Evolutionary conservation across 2,329 filamentous ascomycete genomes (phyloP).

Genomic region (Beauveria asiatica): DNA sequence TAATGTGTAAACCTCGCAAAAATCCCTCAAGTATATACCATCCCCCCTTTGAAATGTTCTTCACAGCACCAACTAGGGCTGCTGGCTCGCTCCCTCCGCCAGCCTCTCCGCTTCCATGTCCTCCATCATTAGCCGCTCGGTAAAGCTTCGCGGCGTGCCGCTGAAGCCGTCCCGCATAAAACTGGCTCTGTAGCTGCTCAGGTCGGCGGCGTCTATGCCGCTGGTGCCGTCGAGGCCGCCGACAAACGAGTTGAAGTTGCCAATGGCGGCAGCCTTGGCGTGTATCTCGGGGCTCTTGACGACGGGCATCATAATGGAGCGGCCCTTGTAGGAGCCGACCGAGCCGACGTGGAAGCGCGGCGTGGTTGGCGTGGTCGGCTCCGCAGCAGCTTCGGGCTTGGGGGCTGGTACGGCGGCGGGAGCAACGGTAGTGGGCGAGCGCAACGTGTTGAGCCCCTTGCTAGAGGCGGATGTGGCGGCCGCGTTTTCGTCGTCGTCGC

Average conservation of each 20-base stretch:
- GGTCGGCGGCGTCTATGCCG: constrained; percentile 37
- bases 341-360: constrained; percentile 31
- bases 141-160: constrained; percentile 39
- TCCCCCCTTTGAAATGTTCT: neutral
- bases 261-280: constrained; percentile 38
- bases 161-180: constrained; percentile 31
- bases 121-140: constrained; percentile 40
- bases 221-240: constrained; percentile 44
- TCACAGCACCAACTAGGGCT: neutral
- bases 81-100: neutral
- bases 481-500: constrained; percentile 25
- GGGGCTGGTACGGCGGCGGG: constrained; percentile 36
- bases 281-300: constrained; percentile 41
- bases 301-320: constrained; percentile 43
- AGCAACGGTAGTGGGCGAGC: constrained; percentile 29
- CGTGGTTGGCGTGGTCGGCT: constrained; percentile 23
- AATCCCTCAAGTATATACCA: neutral
- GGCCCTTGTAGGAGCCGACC: constrained; percentile 46
- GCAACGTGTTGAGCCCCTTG: constrained; percentile 9
- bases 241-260: constrained; percentile 42
- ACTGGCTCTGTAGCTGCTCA: constrained; percentile 35
- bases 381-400: constrained; percentile 19
- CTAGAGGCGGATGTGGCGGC: neutral
- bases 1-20: neutral
- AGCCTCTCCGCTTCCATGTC: constrained; percentile 28